Evolutionary conservation across 2,329 filamentous ascomycete species (phyloP).

Genomic region (Alternaria ventricosa): DNA sequence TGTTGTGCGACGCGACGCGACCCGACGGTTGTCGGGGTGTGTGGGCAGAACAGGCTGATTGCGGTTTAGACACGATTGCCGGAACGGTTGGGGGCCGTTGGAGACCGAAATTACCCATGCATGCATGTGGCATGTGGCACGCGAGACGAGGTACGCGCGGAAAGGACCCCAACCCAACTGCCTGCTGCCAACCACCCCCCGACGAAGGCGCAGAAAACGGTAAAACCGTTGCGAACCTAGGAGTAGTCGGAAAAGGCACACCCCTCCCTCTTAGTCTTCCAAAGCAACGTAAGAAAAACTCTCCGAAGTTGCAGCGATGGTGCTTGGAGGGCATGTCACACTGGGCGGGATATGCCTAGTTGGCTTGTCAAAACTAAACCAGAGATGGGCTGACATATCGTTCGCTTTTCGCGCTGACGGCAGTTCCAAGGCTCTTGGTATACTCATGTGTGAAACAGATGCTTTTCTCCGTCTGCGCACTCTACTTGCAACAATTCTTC

Average conservation of each 20-base stretch:
- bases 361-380: not conserved
- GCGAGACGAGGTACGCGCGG: slow-evolving; percentile 1
- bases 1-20: not conserved
- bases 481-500: not conserved
- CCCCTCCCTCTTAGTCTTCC: not conserved
- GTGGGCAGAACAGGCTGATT: not conserved
- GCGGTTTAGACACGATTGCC: not conserved
- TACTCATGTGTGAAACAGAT: not conserved
- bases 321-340: not conserved
- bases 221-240: not conserved
- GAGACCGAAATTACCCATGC: not conserved
- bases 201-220: not conserved
- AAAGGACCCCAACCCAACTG: not conserved
- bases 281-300: not conserved
- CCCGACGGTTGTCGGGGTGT: not conserved
- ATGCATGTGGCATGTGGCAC: not conserved
- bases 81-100: not conserved
- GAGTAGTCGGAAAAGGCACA: not conserved
- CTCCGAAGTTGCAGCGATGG: slow-evolving; percentile 1
- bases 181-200: not conserved
- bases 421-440: not conserved
- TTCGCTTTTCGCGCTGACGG: not conserved
- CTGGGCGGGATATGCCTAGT: not conserved
- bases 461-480: not conserved
- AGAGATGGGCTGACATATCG: not conserved